Percentiles rank a stretch among this genome's conserved stretches.
phyloP scores from a whole-genome alignment of 2,329 filamentous ascomycete species.

The Juglanconis juglandina region DNA sequence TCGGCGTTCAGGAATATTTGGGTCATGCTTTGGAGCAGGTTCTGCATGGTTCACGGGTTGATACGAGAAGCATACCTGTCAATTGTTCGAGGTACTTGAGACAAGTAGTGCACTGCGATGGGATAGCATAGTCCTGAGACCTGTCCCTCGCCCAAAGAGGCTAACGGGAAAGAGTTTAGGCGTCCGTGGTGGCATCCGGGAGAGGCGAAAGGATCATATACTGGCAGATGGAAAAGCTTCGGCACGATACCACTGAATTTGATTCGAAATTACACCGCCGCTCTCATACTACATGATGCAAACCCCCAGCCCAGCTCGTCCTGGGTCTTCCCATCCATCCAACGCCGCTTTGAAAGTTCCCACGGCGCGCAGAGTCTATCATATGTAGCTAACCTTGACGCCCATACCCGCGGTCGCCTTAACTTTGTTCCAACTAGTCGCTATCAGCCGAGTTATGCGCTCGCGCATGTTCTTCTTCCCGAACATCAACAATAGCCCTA shows the following conservation, averaged over 20 bases:
- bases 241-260: constrained; percentile 5
- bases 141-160: background rate
- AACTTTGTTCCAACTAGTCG: constrained; percentile 74
- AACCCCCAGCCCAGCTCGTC: background rate
- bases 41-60: background rate
- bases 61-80: background rate
- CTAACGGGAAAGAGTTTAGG: background rate
- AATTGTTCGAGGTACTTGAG: background rate
- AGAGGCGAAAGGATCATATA: background rate
- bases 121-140: no score
- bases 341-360: background rate
- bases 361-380: constrained; percentile 24
- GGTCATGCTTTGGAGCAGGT: background rate
- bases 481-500: constrained; percentile 74
- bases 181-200: background rate
- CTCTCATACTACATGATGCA: constrained; percentile 6
- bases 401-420: constrained; percentile 89
- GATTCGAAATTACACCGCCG: constrained; percentile 8
- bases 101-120: no score
- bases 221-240: background rate
- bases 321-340: background rate
- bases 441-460: constrained; percentile 65
- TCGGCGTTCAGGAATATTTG: constrained; percentile 14
- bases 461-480: constrained; percentile 73
- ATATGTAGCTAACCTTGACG: constrained; percentile 96